Evolutionary conservation across 2,329 filamentous ascomycete species (phyloP), one percentile per base, ranked within the genome.

Genomic region (Exophiala calicioides): DNA sequence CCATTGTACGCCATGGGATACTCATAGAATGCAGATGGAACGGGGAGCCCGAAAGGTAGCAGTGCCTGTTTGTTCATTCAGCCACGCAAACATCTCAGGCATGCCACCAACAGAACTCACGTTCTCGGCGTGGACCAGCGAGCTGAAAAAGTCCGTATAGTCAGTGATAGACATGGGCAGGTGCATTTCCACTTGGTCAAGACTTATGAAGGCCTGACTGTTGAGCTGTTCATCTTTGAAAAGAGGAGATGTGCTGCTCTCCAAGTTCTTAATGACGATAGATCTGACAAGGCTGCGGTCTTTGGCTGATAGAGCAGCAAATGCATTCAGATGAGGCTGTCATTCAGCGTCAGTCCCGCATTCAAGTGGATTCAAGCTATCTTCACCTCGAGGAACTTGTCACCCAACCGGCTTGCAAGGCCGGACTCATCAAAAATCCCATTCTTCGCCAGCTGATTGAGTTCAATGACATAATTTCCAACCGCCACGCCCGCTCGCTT

Each of bases 151-250:
- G 18, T 45, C 42, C n/a, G 42, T 45, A 12, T 45, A 45, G 20
- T 45, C 42, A 7, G 42, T 39, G 18, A 45, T 38, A n/a, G n/a
- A 8, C 42, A 45, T 45, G 5, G 42, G 42, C 9, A 45, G 15
- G 19, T 38, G 42, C 42, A 45, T 45, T n/a, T 45, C 13, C 2
- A 36, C 23, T 1, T 45, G 15, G 4, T 30, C 24, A 3, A 30
- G 16, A 8, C 33, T 7, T 7, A 32, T 18, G 13, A 45, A 45
- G 12, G 34, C 42, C 59, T 82, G 72, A 47, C 78, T 69, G 54
- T 82, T 93, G 58, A 83, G 74, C 43, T 81, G 76, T 0, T 72
- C 69, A 18, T 74, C 23, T 19, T 20, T 30, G 16, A 45, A 45
- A 12, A 45, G 32, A 3, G 29, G 12, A 9, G 42, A 45, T n/a